Percentiles rank a stretch among this genome's conserved stretches.
Conservation (phyloP, 768 basidiomycete species). For the Hydnomerulius pinastri region DNA sequence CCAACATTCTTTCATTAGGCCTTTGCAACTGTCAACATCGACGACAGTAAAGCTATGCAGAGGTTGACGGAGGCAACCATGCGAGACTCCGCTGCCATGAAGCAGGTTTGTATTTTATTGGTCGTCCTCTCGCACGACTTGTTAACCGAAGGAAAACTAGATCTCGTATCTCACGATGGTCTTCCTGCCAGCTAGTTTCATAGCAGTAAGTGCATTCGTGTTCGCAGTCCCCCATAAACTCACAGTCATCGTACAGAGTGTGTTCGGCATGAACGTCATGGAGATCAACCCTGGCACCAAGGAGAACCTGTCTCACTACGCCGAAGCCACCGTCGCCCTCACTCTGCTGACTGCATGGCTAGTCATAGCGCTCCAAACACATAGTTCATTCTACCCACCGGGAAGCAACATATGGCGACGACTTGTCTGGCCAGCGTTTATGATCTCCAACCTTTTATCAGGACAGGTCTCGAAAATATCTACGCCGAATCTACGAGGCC, state of each 20-base stretch:
- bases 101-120: slow-evolving; percentile 20
- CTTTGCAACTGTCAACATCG: slow-evolving; percentile 60
- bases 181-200: slow-evolving; percentile 58
- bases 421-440: slow-evolving; percentile 22
- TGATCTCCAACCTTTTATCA: background rate
- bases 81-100: slow-evolving; percentile 43
- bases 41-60: slow-evolving; percentile 56
- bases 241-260: slow-evolving; percentile 26
- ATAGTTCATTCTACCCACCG: slow-evolving; percentile 22
- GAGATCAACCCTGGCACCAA: slow-evolving; percentile 30
- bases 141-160: slow-evolving; percentile 24
- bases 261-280: slow-evolving; percentile 30
- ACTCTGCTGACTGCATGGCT: slow-evolving; percentile 57
- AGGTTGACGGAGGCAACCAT: slow-evolving; percentile 49
- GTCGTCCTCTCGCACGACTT: background rate
- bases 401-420: slow-evolving; percentile 11
- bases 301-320: slow-evolving; percentile 39
- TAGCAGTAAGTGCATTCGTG: slow-evolving; percentile 21
- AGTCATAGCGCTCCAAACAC: slow-evolving; percentile 51
- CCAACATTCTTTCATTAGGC: slow-evolving; percentile 38
- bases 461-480: too few relatives aligned
- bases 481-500: too few relatives aligned
- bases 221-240: background rate
- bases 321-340: slow-evolving; percentile 47
- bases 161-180: slow-evolving; percentile 63